Evolutionary conservation across 306 rosid species (phyloP).

Genomic region (cucumber (Cucumis sativus)): Cucumber_9930_V3 NC_026660.2:27574001-27574500

Average conservation of each 20-base stretch:
- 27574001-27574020: not conserved
- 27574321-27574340: not conserved
- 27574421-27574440: slow-evolving; percentile 1
- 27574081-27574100: slow-evolving; percentile 77
- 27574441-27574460: not conserved
- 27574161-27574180: not conserved
- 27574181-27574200: not conserved
- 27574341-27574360: not conserved
- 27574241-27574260: not conserved
- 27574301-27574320: not conserved
- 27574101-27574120: slow-evolving; percentile 66
- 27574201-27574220: not conserved
- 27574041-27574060: slow-evolving; percentile 80
- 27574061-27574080: slow-evolving; percentile 73
- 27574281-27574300: too few species aligned
- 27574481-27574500: not conserved
- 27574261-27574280: not conserved
- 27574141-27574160: not conserved
- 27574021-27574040: slow-evolving; percentile 59
- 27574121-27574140: slow-evolving; percentile 7
- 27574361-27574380: not conserved
- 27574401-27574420: not conserved
- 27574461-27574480: not conserved
- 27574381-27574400: not conserved
- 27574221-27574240: not conserved